Percentiles rank a stretch among this genome's conserved stretches.
Evolutionary conservation across 176 grass and related monocot genomes (phyloP).

Genomic region (Phragmites australis): DNA sequence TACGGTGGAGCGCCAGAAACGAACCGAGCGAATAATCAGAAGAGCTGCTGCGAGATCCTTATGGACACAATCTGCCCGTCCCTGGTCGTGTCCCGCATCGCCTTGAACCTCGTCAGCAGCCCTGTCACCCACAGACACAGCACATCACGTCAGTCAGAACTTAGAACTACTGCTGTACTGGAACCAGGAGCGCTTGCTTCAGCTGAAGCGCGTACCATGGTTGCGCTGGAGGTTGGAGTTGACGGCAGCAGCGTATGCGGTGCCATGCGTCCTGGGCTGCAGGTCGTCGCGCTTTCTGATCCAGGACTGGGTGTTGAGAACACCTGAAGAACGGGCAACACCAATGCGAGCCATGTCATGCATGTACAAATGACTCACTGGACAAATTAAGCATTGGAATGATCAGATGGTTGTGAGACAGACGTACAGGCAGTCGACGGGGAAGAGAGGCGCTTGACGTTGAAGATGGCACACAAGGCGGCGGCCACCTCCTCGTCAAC

Average conservation of each 20-base stretch:
- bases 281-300: constrained; percentile 39
- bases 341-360: neutral
- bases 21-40: constrained; percentile 45
- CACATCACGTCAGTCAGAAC: constrained; percentile 23
- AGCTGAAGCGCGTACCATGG: constrained; percentile 42
- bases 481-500: constrained; percentile 28
- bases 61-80: constrained; percentile 70
- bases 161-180: neutral
- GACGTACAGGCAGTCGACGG: constrained; percentile 45
- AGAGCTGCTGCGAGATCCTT: constrained; percentile 72
- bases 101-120: constrained; percentile 60
- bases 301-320: constrained; percentile 56
- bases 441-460: constrained; percentile 31
- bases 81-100: constrained; percentile 53
- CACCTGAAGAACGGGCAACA: constrained; percentile 27
- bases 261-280: constrained; percentile 48
- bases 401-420: constrained; percentile 23
- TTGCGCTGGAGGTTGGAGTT: constrained; percentile 74
- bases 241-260: constrained; percentile 55
- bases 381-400: neutral
- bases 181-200: neutral
- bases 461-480: constrained; percentile 72
- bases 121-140: constrained; percentile 40
- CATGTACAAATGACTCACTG: neutral
- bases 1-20: constrained; percentile 23